Evolutionary conservation across 2,329 filamentous ascomycete species (phyloP), one percentile per base, ranked within the genome.

Genomic region (Aspergillus sojae): DNA sequence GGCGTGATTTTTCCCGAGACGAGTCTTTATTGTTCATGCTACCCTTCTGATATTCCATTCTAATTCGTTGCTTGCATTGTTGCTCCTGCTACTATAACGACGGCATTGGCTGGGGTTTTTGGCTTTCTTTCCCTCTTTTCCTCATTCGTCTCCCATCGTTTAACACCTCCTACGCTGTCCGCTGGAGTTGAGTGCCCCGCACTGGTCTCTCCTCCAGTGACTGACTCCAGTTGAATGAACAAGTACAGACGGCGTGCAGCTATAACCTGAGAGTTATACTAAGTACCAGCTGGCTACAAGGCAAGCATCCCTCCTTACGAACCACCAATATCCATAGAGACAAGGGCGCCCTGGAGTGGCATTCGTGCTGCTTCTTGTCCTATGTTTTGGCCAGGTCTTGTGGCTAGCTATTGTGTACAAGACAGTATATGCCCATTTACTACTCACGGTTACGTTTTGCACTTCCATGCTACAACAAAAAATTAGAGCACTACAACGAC

Each of bases 151-250:
- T 62, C 41, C 54, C 46, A 34, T 58, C 53, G 36, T 45, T 43
- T 23, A 21, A 53, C 10, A 23, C 43, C 48, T 56, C 52, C 57
- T 55, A 21, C 57, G 11, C 14, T 45, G 58, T 39, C 46, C 43
- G 57, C 53, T 53, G 46, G 30, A 57, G 53, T 65, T 54, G 46
- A 52, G 53, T 48, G 61, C 57, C 62, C 62, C 59, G 59, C 59
- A 63, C 53, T 62, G 36, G 39, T 60, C 28, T 57, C 58, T 55
- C 58, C 28, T 57, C 50, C 56, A 45, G 57, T 63, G 57, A 63
- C 60, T 57, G 30, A 56, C 41, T 56, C 54, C 46, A 23, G 53
- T 54, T 54, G 30, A 54, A 54, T 26, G 52, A 55, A 55, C 50
- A 21, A n/a, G n/a, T 53, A 21, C 28, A 23, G n/a, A 16, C 14